Evolutionary conservation across 129 eudicot genomes (phyloP).

Genomic region (Scalesia atractyloides): DNA sequence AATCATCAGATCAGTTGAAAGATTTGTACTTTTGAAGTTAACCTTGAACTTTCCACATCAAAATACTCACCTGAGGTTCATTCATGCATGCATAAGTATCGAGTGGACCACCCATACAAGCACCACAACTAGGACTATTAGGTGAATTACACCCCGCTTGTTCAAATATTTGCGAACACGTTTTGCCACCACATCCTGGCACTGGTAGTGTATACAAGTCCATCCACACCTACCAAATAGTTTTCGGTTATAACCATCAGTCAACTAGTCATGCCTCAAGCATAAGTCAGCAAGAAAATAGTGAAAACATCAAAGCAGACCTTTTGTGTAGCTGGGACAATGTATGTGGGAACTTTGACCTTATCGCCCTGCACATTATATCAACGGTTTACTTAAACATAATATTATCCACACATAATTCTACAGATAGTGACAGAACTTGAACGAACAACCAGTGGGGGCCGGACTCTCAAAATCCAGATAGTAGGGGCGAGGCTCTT

Average conservation of each 20-base stretch:
- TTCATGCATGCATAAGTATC: constrained; percentile 87
- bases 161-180: constrained; percentile 79
- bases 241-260: background rate
- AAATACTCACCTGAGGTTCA: constrained; percentile 66
- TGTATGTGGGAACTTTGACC: constrained; percentile 86
- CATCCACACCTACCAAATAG: constrained; percentile 70
- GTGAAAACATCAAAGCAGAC: constrained; percentile 26
- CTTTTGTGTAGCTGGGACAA: constrained; percentile 89
- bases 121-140: constrained; percentile 82
- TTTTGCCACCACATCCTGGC: constrained; percentile 84
- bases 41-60: background rate
- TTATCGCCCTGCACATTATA: constrained; percentile 54
- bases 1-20: background rate
- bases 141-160: constrained; percentile 74
- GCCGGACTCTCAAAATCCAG: no score
- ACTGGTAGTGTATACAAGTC: constrained; percentile 71
- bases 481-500: no score
- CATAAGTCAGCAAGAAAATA: background rate
- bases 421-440: background rate
- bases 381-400: background rate
- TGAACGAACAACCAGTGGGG: no score
- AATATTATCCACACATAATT: background rate
- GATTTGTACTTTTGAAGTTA: no score
- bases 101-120: constrained; percentile 81
- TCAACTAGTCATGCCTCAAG: background rate